phyloP scores from a whole-genome alignment of 108 stramenopile genomes.

The Cyclotella sp. region DNA sequence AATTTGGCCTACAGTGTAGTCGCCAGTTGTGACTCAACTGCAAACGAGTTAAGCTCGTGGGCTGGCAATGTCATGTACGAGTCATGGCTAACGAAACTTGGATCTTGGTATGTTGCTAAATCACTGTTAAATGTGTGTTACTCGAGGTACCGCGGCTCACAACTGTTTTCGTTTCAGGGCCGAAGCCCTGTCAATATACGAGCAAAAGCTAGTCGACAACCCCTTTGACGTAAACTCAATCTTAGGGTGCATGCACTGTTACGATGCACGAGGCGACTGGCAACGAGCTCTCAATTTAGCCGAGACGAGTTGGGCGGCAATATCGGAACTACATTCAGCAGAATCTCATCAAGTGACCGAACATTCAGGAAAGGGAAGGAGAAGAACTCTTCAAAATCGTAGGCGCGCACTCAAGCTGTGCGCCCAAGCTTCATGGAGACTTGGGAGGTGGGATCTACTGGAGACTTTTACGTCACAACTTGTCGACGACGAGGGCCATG shows the following conservation, averaged over 20 bases:
- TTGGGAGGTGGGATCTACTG: slow-evolving; percentile 93
- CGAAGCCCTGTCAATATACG: slow-evolving; percentile 88
- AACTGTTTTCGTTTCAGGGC: slow-evolving; percentile 33
- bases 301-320: slow-evolving; percentile 70
- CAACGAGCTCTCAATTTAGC: slow-evolving; percentile 83
- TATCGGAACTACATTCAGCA: slow-evolving; percentile 40
- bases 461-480: slow-evolving; percentile 81
- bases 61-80: slow-evolving; percentile 77
- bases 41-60: slow-evolving; percentile 52
- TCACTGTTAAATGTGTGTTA: background rate
- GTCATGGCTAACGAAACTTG: slow-evolving; percentile 96
- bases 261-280: slow-evolving; percentile 97
- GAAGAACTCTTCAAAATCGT: slow-evolving; percentile 41
- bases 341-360: background rate
- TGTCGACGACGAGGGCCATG: slow-evolving; percentile 31
- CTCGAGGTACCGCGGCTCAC: background rate
- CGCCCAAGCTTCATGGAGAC: slow-evolving; percentile 92
- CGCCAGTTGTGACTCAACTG: slow-evolving; percentile 44
- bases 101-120: slow-evolving; percentile 61
- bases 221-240: slow-evolving; percentile 85
- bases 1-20: slow-evolving; percentile 80
- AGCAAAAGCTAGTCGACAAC: slow-evolving; percentile 78
- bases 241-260: slow-evolving; percentile 94
- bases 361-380: slow-evolving; percentile 24
- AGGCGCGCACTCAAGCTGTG: slow-evolving; percentile 85